phyloP scores from a whole-genome alignment of 495 filamentous ascomycete genomes.

The Lasiosphaeris hirsuta region DNA sequence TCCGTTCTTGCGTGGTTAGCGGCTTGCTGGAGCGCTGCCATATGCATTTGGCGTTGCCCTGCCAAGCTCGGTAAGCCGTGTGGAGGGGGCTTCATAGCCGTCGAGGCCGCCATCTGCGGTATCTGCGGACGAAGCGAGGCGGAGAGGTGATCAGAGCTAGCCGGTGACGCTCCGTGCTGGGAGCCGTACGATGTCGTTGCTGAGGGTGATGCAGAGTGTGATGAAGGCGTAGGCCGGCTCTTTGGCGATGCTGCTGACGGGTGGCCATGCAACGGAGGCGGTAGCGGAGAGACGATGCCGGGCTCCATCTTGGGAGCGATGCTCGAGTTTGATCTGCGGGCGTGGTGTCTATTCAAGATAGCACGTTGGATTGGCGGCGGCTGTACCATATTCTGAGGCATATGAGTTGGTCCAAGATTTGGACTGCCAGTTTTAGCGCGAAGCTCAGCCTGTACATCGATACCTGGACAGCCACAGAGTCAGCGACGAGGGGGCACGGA shows the following conservation, averaged over 20 bases:
- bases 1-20: constrained; percentile 31
- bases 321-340: constrained; percentile 64
- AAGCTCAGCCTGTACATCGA: constrained; percentile 95
- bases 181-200: constrained; percentile 68
- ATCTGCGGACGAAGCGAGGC: constrained; percentile 43
- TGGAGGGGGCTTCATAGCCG: constrained; percentile 38
- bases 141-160: constrained; percentile 53
- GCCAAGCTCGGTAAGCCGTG: constrained; percentile 30
- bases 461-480: constrained; percentile 53
- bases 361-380: constrained; percentile 68
- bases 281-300: constrained; percentile 48
- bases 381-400: constrained; percentile 61
- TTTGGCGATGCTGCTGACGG: constrained; percentile 50
- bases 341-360: constrained; percentile 67
- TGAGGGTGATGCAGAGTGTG: constrained; percentile 74
- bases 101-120: constrained; percentile 38
- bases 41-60: constrained; percentile 44
- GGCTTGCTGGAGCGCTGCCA: constrained; percentile 36
- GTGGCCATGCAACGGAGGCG: constrained; percentile 52
- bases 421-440: constrained; percentile 80
- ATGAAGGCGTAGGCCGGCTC: constrained; percentile 76
- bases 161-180: constrained; percentile 65
- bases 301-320: constrained; percentile 70
- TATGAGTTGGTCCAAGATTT: constrained; percentile 59
- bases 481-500: not conserved